Evolutionary conservation across 305 asterid species (phyloP), one percentile per base, ranked within the genome.

Genomic region (Fraxinus baroniana): DNA sequence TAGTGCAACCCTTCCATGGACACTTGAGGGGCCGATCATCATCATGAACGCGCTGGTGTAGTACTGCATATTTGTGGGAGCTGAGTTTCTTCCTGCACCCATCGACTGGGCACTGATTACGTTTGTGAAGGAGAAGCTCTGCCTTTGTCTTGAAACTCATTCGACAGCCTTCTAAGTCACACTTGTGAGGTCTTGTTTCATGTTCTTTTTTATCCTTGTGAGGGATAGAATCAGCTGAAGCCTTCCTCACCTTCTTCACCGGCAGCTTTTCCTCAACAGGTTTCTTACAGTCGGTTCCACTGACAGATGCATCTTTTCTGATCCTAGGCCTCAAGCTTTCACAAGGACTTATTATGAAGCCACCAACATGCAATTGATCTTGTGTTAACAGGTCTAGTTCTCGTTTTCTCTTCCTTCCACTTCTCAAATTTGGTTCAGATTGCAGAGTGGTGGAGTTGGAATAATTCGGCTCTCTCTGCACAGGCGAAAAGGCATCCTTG

Each of bases 261-360:
- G 76, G 32, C 6, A 72, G 74, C 79, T 78, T 83, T 17, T 37
- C 85, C 84, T 88, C 78, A 0, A 49, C 36, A 26, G 83, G 88
- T n/a, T 78, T 87, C 78, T 74, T 74, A 75, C 66, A 35, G 64
- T 81, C 87, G 36, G 85, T 82, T 24, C 46, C 24, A 76, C 81
- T 24, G 71, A 35, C 33, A 35, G 87, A 46, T 41, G 87, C 78
- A 77, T 62, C 79, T 78, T 83, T 83, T 84, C 83, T 83, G 26
- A 87, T 85, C 83, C 99, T 88, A 41, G 98, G 88, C 86, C 99
- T 91, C 89, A 95, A 87, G 78, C 99, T 93, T 88, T 95, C 99
- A 80, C 99, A 95, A 3, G 98, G 99, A 83, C 99, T 90, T 89
- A 89, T 87, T 46, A 83, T 90, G 82, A 93, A 95, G 83, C 85